Conservation (phyloP, 805 yeast genomes). For the Candida pseudoglaebosa region DNA sequence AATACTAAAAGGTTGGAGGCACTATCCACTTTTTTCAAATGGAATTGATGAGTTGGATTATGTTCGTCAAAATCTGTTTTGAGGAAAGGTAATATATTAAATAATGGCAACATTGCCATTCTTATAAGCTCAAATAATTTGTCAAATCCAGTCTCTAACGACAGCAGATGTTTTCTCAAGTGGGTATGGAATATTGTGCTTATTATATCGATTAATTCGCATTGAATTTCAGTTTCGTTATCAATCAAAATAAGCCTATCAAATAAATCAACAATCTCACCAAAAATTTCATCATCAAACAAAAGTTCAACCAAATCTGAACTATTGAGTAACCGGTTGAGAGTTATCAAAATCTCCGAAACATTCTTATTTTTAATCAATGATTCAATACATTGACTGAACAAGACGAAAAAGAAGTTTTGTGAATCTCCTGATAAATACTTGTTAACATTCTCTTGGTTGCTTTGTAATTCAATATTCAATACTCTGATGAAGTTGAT, state of each 20-base stretch:
- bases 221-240: conserved; percentile 57
- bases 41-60: conserved; percentile 21
- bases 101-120: conserved; percentile 60
- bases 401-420: conserved; percentile 71
- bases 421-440: conserved; percentile 51
- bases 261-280: conserved; percentile 70
- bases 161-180: conserved; percentile 35
- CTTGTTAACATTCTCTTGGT: conserved; percentile 41
- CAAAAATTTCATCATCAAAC: conserved; percentile 64
- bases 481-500: conserved; percentile 72
- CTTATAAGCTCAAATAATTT: conserved; percentile 79
- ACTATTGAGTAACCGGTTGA: conserved; percentile 50
- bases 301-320: conserved; percentile 54
- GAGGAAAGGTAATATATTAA: conserved; percentile 56
- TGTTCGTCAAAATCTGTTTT: conserved; percentile 40
- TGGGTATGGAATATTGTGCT: conserved; percentile 26
- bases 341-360: conserved; percentile 45
- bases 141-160: conserved; percentile 55
- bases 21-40: conserved; percentile 26
- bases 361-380: conserved; percentile 49
- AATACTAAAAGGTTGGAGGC: conserved; percentile 40
- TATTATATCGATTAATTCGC: conserved; percentile 41
- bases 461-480: conserved; percentile 56
- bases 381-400: conserved; percentile 79
- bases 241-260: conserved; percentile 67